These are phyloP conservation scores for Ceratocystis alfenasii DNA, from an alignment of 2,329 filamentous ascomycete species.

Conservation along the genomic window DNA sequence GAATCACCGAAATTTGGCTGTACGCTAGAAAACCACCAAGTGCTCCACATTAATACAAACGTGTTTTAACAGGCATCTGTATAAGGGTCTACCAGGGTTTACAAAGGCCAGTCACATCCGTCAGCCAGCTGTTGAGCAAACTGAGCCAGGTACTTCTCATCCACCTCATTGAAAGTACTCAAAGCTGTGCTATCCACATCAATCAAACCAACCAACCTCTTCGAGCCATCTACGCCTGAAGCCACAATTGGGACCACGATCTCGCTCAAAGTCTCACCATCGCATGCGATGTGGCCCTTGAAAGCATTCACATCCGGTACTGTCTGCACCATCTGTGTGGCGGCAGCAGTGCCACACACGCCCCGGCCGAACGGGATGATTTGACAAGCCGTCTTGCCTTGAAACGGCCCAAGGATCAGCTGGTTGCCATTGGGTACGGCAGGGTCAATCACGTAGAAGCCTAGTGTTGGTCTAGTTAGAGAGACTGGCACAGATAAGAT, in stretches of 20 bases:
- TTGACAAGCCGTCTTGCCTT: conserved; percentile 70
- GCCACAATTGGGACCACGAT: conserved; percentile 63
- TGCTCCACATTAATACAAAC: background rate
- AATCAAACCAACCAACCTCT: conserved; percentile 58
- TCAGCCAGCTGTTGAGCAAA: conserved; percentile 48
- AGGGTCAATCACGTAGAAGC: conserved; percentile 59
- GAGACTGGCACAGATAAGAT: background rate
- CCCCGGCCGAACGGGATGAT: conserved; percentile 60
- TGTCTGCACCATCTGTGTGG: conserved; percentile 49
- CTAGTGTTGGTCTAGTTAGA: conserved; percentile 30
- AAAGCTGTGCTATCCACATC: conserved; percentile 63
- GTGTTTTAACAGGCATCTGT: background rate
- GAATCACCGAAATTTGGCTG: background rate
- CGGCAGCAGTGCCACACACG: conserved; percentile 62
- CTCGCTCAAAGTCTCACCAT: conserved; percentile 63
- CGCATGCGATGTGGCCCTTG: conserved; percentile 72
- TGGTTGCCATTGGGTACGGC: conserved; percentile 30
- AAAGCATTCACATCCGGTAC: conserved; percentile 60
- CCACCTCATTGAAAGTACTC: conserved; percentile 57
- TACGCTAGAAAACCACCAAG: background rate
- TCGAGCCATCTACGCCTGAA: conserved; percentile 27
- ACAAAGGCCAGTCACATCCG: conserved; percentile 51
- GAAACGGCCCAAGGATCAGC: conserved; percentile 68
- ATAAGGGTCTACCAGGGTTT: conserved; percentile 14
- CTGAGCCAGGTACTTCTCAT: conserved; percentile 53